Evolutionary conservation across 2,329 filamentous ascomycete species (phyloP).

Genomic region (Tolypocladium nubicola): DNA sequence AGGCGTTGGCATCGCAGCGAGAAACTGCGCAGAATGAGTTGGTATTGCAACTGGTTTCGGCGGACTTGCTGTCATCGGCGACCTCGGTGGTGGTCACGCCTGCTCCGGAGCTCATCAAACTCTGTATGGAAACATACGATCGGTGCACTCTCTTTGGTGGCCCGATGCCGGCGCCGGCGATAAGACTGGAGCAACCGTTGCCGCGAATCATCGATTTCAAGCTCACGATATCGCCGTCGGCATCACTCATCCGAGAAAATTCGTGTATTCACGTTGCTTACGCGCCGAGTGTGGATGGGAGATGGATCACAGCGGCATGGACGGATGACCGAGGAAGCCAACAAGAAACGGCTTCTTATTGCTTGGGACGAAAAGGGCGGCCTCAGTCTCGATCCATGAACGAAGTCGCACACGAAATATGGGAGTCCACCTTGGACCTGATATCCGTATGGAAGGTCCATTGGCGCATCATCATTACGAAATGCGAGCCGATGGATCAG

Average conservation of each 20-base stretch:
- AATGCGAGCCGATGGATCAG: conserved; percentile 56
- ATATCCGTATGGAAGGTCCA: conserved; percentile 59
- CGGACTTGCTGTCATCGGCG: conserved; percentile 54
- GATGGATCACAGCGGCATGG: conserved; percentile 75
- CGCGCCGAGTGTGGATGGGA: conserved; percentile 60
- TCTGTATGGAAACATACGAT: conserved; percentile 70
- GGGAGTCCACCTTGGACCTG: conserved; percentile 66
- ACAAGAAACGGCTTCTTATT: conserved; percentile 65
- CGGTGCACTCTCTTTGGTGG: conserved; percentile 53
- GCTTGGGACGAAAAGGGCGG: conserved; percentile 49
- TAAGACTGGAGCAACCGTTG: conserved; percentile 59
- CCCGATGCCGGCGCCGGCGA: conserved; percentile 54
- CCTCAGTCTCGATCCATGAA: conserved; percentile 40
- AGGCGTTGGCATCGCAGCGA: conserved; percentile 29
- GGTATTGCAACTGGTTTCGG: conserved; percentile 67
- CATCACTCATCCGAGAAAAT: conserved; percentile 66
- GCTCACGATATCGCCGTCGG: conserved; percentile 54
- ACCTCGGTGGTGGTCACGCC: conserved; percentile 52
- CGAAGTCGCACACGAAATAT: conserved; percentile 64
- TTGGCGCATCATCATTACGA: conserved; percentile 69
- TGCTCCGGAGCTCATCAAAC: conserved; percentile 45
- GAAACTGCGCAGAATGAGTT: conserved; percentile 47
- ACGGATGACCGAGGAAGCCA: conserved; percentile 66
- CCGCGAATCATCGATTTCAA: conserved; percentile 70
- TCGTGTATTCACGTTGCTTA: conserved; percentile 75